Evolutionary conservation across 2,329 filamentous ascomycete genomes (phyloP), one percentile per base, ranked within the genome.

Genomic region (Chaetomiaceae sp.): DNA sequence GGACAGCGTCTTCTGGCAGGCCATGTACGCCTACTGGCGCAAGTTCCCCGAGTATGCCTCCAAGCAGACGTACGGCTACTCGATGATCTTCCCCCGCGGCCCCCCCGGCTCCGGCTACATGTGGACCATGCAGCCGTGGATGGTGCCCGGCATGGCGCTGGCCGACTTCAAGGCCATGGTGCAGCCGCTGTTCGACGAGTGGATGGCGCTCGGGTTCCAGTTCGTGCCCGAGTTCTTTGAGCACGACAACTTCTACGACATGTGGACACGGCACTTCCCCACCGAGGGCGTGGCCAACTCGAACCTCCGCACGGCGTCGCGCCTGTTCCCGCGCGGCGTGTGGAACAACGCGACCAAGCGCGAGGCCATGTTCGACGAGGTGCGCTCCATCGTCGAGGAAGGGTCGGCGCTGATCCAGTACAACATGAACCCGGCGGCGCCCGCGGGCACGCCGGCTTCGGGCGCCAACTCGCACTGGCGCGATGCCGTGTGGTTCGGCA

Each of bases 401-500:
- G 72, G 71, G 7, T 71, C 70, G 10, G 63, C 67, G 6, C 57
- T 77, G 4, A 66, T 72, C 25, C 68, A 63, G 3, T 70, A 73
- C 49, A 66, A 68, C 31, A 69, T 73, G 45, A 64, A 64, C 1
- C 59, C 60, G 2, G 63, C 60, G 0, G 62, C 64, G 25, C 55
- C 55, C 5, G 38, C 38, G 9, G 57, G 50, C 13, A 61, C 69
- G 30, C 65, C 68, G 1, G 66, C 68, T 43, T 74, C 70, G 13
- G 68, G 72, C 5, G 66, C 76, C 34, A 74, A 74, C 58, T 73
- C 75, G 4, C 75, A 74, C 1, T 79, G 75, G 75, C 67, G 76
- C 37, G 63, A 66, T 5, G 66, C 71, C 2, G 60, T 66, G 1
- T 60, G 71, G 56, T 70, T 67, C 57, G 64, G 61, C 27, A 70